A percentile compares a stretch with the other conserved stretches of the same genome.
Evolutionary conservation across 1,139 yeast species (phyloP).

Genomic region (Candida sanyaensis): DNA sequence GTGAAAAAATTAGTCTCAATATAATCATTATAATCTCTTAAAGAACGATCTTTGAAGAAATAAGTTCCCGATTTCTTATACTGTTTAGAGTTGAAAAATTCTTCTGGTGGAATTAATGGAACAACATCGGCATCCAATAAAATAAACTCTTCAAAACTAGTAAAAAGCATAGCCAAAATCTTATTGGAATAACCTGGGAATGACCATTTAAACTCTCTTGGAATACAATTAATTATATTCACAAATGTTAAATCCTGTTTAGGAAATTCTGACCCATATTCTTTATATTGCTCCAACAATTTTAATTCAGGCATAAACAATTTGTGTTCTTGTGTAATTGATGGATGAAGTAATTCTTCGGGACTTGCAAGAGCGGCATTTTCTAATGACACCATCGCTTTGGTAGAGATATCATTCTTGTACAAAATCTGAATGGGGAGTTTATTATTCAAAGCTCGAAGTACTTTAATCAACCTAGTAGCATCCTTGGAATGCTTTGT

Average conservation of each 20-base stretch:
- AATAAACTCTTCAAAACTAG: constrained; percentile 51
- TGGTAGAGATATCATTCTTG: constrained; percentile 34
- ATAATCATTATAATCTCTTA: constrained; percentile 43
- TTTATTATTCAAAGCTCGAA: constrained; percentile 41
- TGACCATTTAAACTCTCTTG: constrained; percentile 24
- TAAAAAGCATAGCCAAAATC: constrained; percentile 46
- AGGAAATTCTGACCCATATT: constrained; percentile 41
- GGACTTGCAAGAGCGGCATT: constrained; percentile 36
- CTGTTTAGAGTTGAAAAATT: constrained; percentile 32
- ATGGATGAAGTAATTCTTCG: constrained; percentile 25
- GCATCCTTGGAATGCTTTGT: constrained; percentile 35
- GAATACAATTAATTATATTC: constrained; percentile 36
- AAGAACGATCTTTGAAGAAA: constrained; percentile 43
- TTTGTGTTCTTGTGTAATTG: constrained; percentile 14
- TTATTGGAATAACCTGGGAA: constrained; percentile 50
- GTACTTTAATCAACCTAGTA: constrained; percentile 34
- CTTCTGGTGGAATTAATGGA: constrained; percentile 40
- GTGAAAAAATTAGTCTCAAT: constrained; percentile 52
- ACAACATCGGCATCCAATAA: constrained; percentile 58
- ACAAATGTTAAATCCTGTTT: constrained; percentile 50
- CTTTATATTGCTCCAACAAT: constrained; percentile 17
- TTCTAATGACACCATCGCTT: constrained; percentile 21
- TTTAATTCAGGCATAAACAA: constrained; percentile 25
- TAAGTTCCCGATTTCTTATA: constrained; percentile 33
- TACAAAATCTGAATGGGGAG: constrained; percentile 44